Evolutionary conservation across 768 basidiomycete species (phyloP), one percentile per base, ranked within the genome.

Genomic region (Lentinula lateritia): DNA sequence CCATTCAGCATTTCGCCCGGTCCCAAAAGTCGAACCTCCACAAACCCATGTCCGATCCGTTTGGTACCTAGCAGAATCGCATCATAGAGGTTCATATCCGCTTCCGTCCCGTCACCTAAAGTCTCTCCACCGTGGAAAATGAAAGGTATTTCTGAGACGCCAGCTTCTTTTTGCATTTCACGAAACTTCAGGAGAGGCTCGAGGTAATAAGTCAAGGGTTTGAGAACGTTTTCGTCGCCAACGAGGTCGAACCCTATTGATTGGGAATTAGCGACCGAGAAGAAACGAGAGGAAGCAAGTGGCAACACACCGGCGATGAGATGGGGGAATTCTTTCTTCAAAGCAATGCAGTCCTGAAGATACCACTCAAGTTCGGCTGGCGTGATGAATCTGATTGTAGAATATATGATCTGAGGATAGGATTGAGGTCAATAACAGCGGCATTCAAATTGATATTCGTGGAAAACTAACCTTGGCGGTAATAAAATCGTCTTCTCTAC

Each of bases 121-220:
- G 90, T 92, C 73, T 92, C 90, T 18, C 91, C 91, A 0, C 88
- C 89, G 66, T 92, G 91, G 66, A 91, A 85, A 52, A 92, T 79
- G 71, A 90, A 90, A 0, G 91, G 91, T 28, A 92, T 83, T 35
- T 86, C 80, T 6, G 41, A 34, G 1, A 92, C 65, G 0, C 82
- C 79, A 50, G 80, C 75, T 62, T 85, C 82, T 55, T 82, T 76
- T 66, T 83, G 81, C 28, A 82, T 81, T 52, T 80, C 72, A 35
- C 79, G 74, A 74, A 92, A 92, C 46, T 73, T 75, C 5, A 88
- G 71, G 6, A 93, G 75, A 9, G 81, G 80, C 38, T 83, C 80
- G 34, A 85, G 69, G 68, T 91, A 92, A 66, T 88, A 73, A 28
- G 78, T 81, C 42, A 90, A 76, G 16, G 89, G 87, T 43, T 74